Evolutionary conservation across 139 green algal species (phyloP).

Genomic region (Micractinium conductrix): DNA sequence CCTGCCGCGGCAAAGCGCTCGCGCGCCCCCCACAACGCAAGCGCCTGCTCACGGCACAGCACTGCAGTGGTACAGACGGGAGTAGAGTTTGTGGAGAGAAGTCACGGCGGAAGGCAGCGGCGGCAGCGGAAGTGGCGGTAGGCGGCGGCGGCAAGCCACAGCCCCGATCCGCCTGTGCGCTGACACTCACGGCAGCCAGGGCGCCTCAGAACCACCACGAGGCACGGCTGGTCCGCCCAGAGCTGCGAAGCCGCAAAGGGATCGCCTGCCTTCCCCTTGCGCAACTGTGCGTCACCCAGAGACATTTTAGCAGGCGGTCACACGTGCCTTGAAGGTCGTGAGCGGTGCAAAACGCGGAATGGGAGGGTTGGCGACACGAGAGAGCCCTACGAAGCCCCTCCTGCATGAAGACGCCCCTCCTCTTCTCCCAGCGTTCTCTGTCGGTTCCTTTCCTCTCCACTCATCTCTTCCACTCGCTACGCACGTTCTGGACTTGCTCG

Average conservation of each 20-base stretch:
- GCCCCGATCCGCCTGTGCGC: not conserved
- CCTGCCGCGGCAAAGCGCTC: conserved; percentile 32
- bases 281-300: not conserved
- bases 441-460: too few relatives aligned
- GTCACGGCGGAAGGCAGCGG: not conserved
- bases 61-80: too few relatives aligned
- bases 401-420: too few relatives aligned
- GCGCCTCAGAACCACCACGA: conserved; percentile 38
- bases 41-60: conserved; percentile 50
- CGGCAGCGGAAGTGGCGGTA: too few relatives aligned
- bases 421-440: too few relatives aligned
- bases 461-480: too few relatives aligned
- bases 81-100: too few relatives aligned
- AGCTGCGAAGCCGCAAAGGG: conserved; percentile 1
- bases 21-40: conserved; percentile 34
- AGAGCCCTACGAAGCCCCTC: too few relatives aligned
- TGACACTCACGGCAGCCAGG: conserved; percentile 27
- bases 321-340: too few relatives aligned
- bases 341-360: not conserved
- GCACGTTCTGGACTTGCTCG: too few relatives aligned
- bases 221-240: conserved; percentile 18
- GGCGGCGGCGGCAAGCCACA: too few relatives aligned
- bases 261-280: not conserved
- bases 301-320: not conserved
- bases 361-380: too few relatives aligned